phyloP scores from a whole-genome alignment of 495 filamentous ascomycete genomes.

The Aspergillus ellipticus region DNA sequence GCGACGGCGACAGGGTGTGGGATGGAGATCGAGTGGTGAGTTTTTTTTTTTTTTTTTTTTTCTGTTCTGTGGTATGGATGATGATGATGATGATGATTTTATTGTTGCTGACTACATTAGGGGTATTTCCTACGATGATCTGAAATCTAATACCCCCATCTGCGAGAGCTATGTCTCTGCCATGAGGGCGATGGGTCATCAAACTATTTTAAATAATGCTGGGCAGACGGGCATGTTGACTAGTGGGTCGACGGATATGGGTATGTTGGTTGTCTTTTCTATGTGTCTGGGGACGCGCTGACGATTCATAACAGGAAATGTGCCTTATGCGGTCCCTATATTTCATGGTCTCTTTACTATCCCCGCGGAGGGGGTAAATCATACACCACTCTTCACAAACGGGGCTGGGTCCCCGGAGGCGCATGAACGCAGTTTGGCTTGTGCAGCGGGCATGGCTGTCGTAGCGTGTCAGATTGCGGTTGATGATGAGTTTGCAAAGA shows the following conservation, averaged over 20 bases:
- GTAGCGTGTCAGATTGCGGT: constrained; percentile 46
- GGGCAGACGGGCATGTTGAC: constrained; percentile 26
- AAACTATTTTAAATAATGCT: constrained; percentile 37
- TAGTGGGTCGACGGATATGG: constrained; percentile 39
- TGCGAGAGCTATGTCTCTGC: constrained; percentile 49
- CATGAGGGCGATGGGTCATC: constrained; percentile 44
- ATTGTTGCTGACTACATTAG: too few species aligned
- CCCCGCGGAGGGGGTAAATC: constrained; percentile 45
- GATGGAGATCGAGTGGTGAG: constrained; percentile 40
- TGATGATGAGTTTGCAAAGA: constrained; percentile 37
- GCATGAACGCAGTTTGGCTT: constrained; percentile 41
- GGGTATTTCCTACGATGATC: constrained; percentile 49
- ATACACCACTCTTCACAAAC: constrained; percentile 51
- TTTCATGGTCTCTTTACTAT: constrained; percentile 58
- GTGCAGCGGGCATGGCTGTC: constrained; percentile 55
- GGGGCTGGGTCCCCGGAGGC: constrained; percentile 50
- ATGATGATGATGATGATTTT: neutral
- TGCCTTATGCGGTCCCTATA: constrained; percentile 52
- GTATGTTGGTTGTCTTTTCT: constrained; percentile 19
- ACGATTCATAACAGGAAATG: constrained; percentile 44
- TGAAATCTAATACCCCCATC: constrained; percentile 45
- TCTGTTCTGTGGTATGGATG: neutral
- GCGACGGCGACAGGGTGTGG: constrained; percentile 54
- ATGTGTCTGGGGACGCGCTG: too few species aligned
- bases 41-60: neutral